Base-by-base conservation (phyloP, 257 asterid genomes). In the Solanum peruvianum region DNA sequence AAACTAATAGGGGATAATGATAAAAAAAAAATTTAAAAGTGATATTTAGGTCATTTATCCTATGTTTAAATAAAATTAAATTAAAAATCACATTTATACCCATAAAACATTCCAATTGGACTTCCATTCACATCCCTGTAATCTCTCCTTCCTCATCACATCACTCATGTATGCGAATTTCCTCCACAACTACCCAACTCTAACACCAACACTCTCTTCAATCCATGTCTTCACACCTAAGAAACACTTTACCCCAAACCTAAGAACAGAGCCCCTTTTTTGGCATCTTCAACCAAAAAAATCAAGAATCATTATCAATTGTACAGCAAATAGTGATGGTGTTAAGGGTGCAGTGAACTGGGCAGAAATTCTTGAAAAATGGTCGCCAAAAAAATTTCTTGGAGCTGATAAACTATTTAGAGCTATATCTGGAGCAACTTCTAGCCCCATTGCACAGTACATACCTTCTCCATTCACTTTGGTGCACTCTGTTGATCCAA, bases 361-460 rank as follows among this genome's bases (percentile, higher is more conserved):
- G 99, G 4, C 47, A 13, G 52, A 86, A 52, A 52, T 86, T 7
- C 72, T 86, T 23, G 98, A 94, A 73, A 97, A 94, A 87, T 95
- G 96, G 98, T 27, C 94, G 78, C 98, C 98, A 62, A 93, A 82
- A 86, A 91, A 94, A 81, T 76, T 94, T 39, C 87, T 96, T 91
- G 97, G 93, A 6, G 97, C 98, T 58, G 98, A 95, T 88, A 94
- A 95, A 85, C 95, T 97, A 69, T 94, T 95, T 86, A 93, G 91
- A 86, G 93, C 97, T 88, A 97, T 97, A 89, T 93, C 98, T 60
- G 97, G 94, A 45, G 96, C 98, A n/a, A 95, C 99, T 37, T 94
- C 98, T 10, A 97, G 99, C 73, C 98, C 98, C 86, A 94, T 97
- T 93, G 98, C 95, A 29, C 99, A 97, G 92, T 97, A 94, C 94